Conservation (phyloP, 2,329 filamentous ascomycete genomes). For the Diaporthe aspalathi region DNA sequence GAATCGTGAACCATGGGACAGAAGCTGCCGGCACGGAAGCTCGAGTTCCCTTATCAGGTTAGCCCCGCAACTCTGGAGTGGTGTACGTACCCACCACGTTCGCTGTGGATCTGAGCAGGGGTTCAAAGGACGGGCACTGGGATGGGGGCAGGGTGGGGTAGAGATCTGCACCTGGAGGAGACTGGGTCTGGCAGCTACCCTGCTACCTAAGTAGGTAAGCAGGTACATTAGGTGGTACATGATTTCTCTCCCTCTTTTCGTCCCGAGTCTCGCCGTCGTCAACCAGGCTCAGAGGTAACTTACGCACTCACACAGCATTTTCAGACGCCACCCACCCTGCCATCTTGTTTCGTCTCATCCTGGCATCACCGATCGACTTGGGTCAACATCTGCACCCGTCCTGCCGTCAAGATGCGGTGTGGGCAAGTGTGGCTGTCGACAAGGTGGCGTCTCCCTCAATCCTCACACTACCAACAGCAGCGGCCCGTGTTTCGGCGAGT, state of each 20-base stretch:
- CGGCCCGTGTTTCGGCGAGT: conserved; percentile 36
- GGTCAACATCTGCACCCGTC: neutral
- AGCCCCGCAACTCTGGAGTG: neutral
- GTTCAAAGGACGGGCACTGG: neutral
- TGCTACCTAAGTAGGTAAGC: no score
- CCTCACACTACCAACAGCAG: conserved; percentile 5
- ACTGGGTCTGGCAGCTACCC: no score
- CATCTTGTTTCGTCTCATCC: conserved; percentile 24
- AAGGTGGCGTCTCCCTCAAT: neutral
- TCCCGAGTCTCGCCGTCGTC: conserved; percentile 15
- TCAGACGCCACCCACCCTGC: neutral
- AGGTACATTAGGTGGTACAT: no score
- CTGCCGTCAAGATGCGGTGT: conserved; percentile 12
- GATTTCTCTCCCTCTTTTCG: neutral
- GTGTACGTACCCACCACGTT: neutral
- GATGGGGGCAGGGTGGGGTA: neutral
- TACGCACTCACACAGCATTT: neutral
- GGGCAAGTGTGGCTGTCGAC: conserved; percentile 21
- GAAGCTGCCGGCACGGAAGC: neutral
- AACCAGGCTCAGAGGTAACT: neutral
- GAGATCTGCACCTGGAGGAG: neutral
- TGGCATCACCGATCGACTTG: conserved; percentile 6
- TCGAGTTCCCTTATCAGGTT: conserved; percentile 8
- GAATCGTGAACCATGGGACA: conserved; percentile 14
- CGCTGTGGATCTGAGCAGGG: conserved; percentile 16